Conservation (phyloP, 2,329 filamentous ascomycete species). For the Beauveria rudraprayagi region DNA sequence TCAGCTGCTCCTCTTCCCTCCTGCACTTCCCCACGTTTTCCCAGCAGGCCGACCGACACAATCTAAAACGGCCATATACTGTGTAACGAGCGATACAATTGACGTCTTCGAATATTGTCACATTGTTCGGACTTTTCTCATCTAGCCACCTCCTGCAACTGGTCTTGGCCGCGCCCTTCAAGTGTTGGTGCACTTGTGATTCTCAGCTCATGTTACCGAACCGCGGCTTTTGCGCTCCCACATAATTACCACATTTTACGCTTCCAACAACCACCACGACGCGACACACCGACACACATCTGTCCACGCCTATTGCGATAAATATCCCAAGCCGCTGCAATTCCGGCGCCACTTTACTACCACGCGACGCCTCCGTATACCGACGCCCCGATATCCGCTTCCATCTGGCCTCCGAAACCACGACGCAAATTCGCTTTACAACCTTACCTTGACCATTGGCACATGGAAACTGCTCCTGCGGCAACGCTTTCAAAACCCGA, state of each 20-base stretch:
- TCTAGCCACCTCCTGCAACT: background rate
- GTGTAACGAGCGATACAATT: background rate
- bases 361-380: background rate
- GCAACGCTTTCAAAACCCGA: background rate
- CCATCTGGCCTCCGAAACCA: background rate
- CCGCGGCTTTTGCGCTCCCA: slow-evolving; percentile 2
- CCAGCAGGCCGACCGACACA: slow-evolving; percentile 6
- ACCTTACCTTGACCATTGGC: background rate
- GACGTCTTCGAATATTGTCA: background rate
- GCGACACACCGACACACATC: background rate
- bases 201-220: background rate
- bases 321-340: background rate
- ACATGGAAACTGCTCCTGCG: background rate
- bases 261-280: background rate
- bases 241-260: background rate
- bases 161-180: background rate
- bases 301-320: background rate
- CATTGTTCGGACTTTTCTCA: background rate
- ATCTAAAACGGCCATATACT: background rate
- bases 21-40: slow-evolving; percentile 11
- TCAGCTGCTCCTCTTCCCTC: slow-evolving; percentile 5
- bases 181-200: background rate
- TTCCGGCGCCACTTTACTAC: background rate
- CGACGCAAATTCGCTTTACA: background rate
- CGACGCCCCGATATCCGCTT: background rate